Evolutionary conservation across 164 flowering plant species (phyloP).

Genomic region (Sedum album): DNA sequence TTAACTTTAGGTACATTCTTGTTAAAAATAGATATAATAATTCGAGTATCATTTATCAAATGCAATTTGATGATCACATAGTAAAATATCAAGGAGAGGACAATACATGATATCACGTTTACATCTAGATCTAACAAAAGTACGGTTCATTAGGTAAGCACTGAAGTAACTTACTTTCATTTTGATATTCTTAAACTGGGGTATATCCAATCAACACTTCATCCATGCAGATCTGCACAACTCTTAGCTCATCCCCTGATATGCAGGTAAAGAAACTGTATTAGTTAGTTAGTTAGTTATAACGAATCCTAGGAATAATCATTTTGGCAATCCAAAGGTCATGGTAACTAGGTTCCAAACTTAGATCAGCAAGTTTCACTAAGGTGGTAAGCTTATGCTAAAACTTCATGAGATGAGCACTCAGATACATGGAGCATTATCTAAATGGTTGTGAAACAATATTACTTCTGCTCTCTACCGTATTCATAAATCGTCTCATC

Average conservation of each 20-base stretch:
- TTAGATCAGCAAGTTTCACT: neutral
- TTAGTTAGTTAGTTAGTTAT: neutral
- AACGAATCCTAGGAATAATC: neutral
- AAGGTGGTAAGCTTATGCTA: neutral
- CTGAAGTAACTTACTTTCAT: slow-evolving; percentile 9
- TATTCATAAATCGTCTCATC: neutral
- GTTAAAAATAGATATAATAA: neutral
- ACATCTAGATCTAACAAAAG: slow-evolving; percentile 4
- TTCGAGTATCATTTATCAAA: neutral
- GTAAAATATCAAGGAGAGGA: neutral
- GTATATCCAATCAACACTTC: neutral
- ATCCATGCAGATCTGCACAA: neutral
- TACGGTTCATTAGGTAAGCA: slow-evolving; percentile 13
- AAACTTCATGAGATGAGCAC: neutral
- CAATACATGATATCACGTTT: neutral
- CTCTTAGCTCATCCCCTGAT: neutral
- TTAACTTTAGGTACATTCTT: neutral
- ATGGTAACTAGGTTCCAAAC: neutral
- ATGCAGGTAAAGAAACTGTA: neutral
- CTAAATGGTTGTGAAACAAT: too few relatives aligned
- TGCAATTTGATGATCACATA: slow-evolving; percentile 1
- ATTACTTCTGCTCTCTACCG: neutral
- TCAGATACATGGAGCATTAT: too few relatives aligned
- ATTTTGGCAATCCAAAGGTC: neutral
- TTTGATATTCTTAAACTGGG: neutral